These are phyloP conservation scores for Penicillium concentricum DNA, from an alignment of 2,329 filamentous ascomycete species.

Conservation along the genomic window DNA sequence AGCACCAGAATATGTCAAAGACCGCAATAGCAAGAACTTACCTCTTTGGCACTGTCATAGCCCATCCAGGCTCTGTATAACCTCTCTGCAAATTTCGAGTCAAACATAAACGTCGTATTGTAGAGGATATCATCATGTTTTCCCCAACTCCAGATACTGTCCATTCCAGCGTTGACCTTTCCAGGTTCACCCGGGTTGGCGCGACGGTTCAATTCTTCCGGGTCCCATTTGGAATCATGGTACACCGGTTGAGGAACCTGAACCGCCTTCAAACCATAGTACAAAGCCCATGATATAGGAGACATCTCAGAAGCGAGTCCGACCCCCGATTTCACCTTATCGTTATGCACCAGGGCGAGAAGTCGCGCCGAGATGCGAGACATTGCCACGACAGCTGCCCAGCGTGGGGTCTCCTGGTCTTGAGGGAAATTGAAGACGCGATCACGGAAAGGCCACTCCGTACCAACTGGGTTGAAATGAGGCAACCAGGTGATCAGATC, in stretches of 20 bases:
- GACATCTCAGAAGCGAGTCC: slow-evolving; percentile 18
- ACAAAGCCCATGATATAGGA: slow-evolving; percentile 11
- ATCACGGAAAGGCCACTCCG: slow-evolving; percentile 13
- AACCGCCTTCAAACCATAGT: slow-evolving; percentile 16
- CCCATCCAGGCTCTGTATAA: slow-evolving; percentile 14
- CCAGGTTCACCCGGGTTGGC: slow-evolving; percentile 12
- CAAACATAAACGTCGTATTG: slow-evolving; percentile 11
- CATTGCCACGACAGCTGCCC: slow-evolving; percentile 13
- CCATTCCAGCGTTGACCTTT: slow-evolving; percentile 1
- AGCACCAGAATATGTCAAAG: neutral
- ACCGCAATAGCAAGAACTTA: neutral
- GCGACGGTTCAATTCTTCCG: slow-evolving; percentile 3
- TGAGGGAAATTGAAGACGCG: slow-evolving; percentile 13
- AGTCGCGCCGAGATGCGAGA: slow-evolving; percentile 8
- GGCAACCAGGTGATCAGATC: slow-evolving; percentile 17
- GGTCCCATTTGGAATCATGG: slow-evolving; percentile 8
- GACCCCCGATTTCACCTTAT: neutral
- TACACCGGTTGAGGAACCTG: slow-evolving; percentile 14
- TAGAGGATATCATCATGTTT: slow-evolving; percentile 9
- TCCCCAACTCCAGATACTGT: slow-evolving; percentile 13
- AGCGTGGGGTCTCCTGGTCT: slow-evolving; percentile 2
- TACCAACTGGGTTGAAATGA: slow-evolving; percentile 10
- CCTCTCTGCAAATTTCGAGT: slow-evolving; percentile 5
- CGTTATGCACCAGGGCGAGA: slow-evolving; percentile 3
- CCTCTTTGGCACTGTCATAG: slow-evolving; percentile 4